These are phyloP conservation scores for Sordariomycetes sp. DNA, from an alignment of 2,329 filamentous ascomycete species.

Conservation along the genomic window DNA sequence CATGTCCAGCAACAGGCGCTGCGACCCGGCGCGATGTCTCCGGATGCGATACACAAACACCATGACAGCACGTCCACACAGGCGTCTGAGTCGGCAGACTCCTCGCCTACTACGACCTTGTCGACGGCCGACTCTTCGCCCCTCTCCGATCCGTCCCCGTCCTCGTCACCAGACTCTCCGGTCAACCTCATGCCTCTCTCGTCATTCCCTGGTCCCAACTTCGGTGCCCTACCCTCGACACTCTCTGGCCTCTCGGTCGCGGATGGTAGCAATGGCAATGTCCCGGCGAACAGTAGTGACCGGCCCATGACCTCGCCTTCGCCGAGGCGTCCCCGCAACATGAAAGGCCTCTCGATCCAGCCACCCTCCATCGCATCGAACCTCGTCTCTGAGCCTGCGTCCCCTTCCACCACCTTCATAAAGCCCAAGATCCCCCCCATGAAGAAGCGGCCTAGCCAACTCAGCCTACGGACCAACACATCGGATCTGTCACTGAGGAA, in stretches of 20 bases:
- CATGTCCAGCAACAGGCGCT: slow-evolving; percentile 22
- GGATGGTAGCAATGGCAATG: slow-evolving; percentile 17
- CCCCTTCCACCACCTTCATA: slow-evolving; percentile 70
- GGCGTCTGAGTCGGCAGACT: slow-evolving; percentile 76
- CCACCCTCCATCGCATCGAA: slow-evolving; percentile 38
- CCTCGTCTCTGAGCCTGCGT: slow-evolving; percentile 35
- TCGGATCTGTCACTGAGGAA: slow-evolving; percentile 39
- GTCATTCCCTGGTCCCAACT: slow-evolving; percentile 53
- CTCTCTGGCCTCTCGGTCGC: slow-evolving; percentile 27
- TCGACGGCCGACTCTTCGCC: slow-evolving; percentile 89
- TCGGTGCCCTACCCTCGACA: slow-evolving; percentile 31
- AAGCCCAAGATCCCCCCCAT: slow-evolving; percentile 63
- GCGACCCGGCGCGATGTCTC: slow-evolving; percentile 26
- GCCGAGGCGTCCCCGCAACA: slow-evolving; percentile 65
- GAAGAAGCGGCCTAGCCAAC: slow-evolving; percentile 65
- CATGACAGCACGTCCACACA: slow-evolving; percentile 70
- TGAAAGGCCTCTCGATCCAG: slow-evolving; percentile 76
- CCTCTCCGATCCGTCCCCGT: slow-evolving; percentile 81
- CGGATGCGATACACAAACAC: slow-evolving; percentile 53
- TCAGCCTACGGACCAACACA: slow-evolving; percentile 66
- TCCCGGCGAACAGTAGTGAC: slow-evolving; percentile 20
- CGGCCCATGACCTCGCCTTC: slow-evolving; percentile 59
- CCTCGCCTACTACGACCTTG: slow-evolving; percentile 87
- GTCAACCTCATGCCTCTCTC: slow-evolving; percentile 61
- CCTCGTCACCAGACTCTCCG: slow-evolving; percentile 85